Conservation (phyloP, 2,329 filamentous ascomycete species). For the Aspergillus flavus region DNA sequence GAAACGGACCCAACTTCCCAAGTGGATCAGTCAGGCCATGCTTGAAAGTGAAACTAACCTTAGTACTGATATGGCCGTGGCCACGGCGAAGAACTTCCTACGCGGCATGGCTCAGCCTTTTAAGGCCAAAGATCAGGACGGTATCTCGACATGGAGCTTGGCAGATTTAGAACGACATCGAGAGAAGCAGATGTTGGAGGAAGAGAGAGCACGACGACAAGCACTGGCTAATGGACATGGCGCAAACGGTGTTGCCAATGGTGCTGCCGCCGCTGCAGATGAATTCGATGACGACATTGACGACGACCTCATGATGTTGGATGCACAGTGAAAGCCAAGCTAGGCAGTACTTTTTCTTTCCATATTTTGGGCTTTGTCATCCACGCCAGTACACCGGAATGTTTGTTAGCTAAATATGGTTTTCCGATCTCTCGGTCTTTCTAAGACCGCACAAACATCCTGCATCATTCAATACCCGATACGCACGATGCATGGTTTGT, state of each 20-base stretch:
- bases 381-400: not conserved
- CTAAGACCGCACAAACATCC: not conserved
- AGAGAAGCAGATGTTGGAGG: constrained; percentile 69
- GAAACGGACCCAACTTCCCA: constrained; percentile 86
- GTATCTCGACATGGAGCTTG: constrained; percentile 88
- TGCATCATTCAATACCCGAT: not conserved
- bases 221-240: constrained; percentile 31
- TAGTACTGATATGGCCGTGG: constrained; percentile 93
- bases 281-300: constrained; percentile 48
- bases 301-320: constrained; percentile 46
- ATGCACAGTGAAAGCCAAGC: constrained; percentile 31
- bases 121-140: constrained; percentile 78
- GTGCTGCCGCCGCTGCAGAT: constrained; percentile 30
- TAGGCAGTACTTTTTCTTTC: not conserved
- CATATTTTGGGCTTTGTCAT: constrained; percentile 15
- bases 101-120: constrained; percentile 92
- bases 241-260: constrained; percentile 27
- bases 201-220: constrained; percentile 67
- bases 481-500: not conserved
- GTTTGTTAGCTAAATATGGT: not conserved
- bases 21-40: constrained; percentile 93
- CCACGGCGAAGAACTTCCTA: constrained; percentile 84
- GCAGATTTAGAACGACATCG: constrained; percentile 73
- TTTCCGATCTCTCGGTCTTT: not conserved
- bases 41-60: constrained; percentile 84